Evolutionary conservation across 805 yeast genomes (phyloP).

Genomic region (Candida railenensis): DNA sequence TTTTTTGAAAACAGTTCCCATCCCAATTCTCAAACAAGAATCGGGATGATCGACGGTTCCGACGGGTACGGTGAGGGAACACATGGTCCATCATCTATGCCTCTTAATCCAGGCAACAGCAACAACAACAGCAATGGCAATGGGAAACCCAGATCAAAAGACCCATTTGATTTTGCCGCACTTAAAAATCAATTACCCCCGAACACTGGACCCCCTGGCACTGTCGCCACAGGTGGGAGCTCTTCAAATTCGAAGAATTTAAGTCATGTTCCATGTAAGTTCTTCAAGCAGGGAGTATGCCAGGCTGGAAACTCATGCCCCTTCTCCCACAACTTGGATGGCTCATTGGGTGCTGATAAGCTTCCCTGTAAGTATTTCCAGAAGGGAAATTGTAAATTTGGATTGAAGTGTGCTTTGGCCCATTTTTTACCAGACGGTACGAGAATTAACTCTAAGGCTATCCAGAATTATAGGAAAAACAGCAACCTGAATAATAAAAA

Average conservation of each 20-base stretch:
- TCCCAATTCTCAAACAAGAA: background rate
- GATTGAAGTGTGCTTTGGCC: constrained; percentile 90
- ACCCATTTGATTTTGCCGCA: constrained; percentile 14
- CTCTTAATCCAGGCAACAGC: background rate
- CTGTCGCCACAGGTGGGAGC: constrained; percentile 16
- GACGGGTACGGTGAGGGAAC: background rate
- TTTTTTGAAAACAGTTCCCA: background rate
- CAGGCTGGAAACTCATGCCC: constrained; percentile 95
- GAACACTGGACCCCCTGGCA: constrained; percentile 36
- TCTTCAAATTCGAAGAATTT: constrained; percentile 45
- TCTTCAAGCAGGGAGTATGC: constrained; percentile 87
- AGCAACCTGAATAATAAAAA: constrained; percentile 2
- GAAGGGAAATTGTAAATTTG: constrained; percentile 96
- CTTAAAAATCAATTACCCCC: constrained; percentile 28
- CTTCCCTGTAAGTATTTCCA: constrained; percentile 89
- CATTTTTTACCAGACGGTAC: constrained; percentile 89
- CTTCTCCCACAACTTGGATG: constrained; percentile 74
- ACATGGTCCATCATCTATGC: background rate
- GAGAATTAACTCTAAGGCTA: constrained; percentile 55
- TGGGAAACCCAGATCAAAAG: constrained; percentile 6
- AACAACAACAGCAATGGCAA: background rate
- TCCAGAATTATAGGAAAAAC: background rate
- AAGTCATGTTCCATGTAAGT: constrained; percentile 96
- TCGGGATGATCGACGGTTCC: background rate
- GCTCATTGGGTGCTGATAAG: constrained; percentile 48